Base-by-base conservation (phyloP, 176 grass and related monocot species). In the Musa schizocarpa region DNA sequence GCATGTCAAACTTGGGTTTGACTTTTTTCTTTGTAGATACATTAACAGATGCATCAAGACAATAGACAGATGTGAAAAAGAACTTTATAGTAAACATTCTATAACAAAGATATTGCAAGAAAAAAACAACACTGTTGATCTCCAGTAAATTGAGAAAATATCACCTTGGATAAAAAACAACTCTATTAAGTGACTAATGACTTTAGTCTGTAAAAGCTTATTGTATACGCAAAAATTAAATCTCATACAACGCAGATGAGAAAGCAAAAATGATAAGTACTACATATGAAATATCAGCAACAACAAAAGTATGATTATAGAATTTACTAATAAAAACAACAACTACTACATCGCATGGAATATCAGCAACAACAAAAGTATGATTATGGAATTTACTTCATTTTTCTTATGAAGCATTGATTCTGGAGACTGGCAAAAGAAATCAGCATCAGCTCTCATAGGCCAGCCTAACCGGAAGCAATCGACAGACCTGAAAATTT, bases 391-490 rank as follows among this genome's bases (percentile, higher is more conserved):
- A 79, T 85, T 72, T 88, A 90, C 90, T 76, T 76, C 83, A 83
- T 85, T 81, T 21, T 65, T 34, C 49, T 63, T 79, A 50, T 81
- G 62, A 57, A 0, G 63, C 64, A 19, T 0, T 57, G 11, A 57
- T 73, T 74, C 68, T 52, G 81, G 63, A 3, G 79, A 65, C 77
- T 83, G 77, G 75, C 83, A 87, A 81, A 98, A 98, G 84, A 98
- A 98, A 88, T 98, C 94, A 27, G 90, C 88, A 70, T 91, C 86
- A 80, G 67, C 63, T 86, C 94, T 82, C 90, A 98, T 98, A 75
- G 94, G 94, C 94, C 94, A 98, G 50, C 94, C 82, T 83, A 98
- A 74, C 24, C 88, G 86, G 78, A 98, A 98, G 70, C 94, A 98
- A 77, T 98, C 84, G 12, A 78, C 89, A 78, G 88, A 93, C 90